These are phyloP conservation scores for Termitomyces sp. DNA, from an alignment of 768 basidiomycete species.

Conservation along the genomic window DNA sequence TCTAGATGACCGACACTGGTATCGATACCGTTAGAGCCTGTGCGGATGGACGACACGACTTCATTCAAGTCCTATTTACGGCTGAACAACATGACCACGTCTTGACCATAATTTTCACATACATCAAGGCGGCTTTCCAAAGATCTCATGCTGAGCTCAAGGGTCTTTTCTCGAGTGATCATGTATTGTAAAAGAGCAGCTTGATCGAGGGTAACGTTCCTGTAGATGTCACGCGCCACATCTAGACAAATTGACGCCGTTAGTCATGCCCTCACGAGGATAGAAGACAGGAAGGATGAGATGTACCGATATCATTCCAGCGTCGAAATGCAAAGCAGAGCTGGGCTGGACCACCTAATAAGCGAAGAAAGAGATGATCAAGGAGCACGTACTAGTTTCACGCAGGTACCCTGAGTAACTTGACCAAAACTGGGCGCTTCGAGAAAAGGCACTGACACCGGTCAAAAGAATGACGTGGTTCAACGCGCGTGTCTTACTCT, in stretches of 20 bases:
- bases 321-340: slow-evolving; percentile 71
- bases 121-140: slow-evolving; percentile 29
- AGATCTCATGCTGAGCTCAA: slow-evolving; percentile 21
- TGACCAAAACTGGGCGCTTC: slow-evolving; percentile 83
- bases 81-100: neutral
- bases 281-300: neutral
- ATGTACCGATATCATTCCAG: slow-evolving; percentile 71
- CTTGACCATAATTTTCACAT: neutral
- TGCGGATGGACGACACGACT: slow-evolving; percentile 7
- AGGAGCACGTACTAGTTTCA: slow-evolving; percentile 59
- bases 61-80: slow-evolving; percentile 15
- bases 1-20: neutral
- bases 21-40: slow-evolving; percentile 1
- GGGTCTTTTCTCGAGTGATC: slow-evolving; percentile 37
- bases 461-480: neutral
- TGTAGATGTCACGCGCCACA: slow-evolving; percentile 62
- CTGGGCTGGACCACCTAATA: slow-evolving; percentile 45
- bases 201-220: slow-evolving; percentile 61
- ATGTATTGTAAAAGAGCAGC: slow-evolving; percentile 45
- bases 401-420: slow-evolving; percentile 82
- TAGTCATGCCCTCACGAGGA: slow-evolving; percentile 1
- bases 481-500: slow-evolving; percentile 31
- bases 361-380: neutral
- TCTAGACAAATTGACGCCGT: slow-evolving; percentile 36
- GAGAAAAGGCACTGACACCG: slow-evolving; percentile 55